phyloP scores from a whole-genome alignment of 768 basidiomycete species.

The Russula sp. region DNA sequence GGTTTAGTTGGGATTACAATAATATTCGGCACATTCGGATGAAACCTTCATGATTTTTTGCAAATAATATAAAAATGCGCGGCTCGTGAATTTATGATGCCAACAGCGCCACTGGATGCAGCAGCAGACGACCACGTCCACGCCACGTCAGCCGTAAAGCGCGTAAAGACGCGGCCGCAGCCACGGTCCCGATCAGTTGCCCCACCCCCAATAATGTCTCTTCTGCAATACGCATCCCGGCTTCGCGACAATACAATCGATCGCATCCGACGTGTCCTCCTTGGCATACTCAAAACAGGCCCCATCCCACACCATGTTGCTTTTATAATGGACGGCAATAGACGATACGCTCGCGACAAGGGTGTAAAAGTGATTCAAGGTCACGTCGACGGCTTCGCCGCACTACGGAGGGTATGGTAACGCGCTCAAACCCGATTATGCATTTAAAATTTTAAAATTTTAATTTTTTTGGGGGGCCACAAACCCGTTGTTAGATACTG shows the following conservation, averaged over 20 bases:
- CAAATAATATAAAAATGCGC: background rate
- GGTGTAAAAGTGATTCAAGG: conserved; percentile 70
- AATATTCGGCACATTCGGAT: background rate
- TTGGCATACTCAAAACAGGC: conserved; percentile 70
- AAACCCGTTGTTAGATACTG: conserved; percentile 53
- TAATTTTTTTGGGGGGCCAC: background rate
- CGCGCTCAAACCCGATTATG: conserved; percentile 32
- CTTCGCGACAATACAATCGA: conserved; percentile 28
- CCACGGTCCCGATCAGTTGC: conserved; percentile 13
- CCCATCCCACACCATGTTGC: conserved; percentile 89
- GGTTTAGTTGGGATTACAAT: background rate
- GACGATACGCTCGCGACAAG: conserved; percentile 76
- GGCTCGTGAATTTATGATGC: background rate
- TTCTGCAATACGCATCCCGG: conserved; percentile 33
- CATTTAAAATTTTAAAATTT: background rate
- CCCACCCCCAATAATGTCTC: background rate
- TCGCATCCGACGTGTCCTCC: conserved; percentile 47
- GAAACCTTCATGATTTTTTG: background rate
- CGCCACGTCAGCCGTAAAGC: conserved; percentile 11
- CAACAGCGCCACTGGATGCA: conserved; percentile 7
- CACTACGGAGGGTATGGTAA: conserved; percentile 76
- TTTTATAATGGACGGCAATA: conserved; percentile 97
- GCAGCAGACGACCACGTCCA: no score
- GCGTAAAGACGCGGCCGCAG: background rate
- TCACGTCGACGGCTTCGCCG: conserved; percentile 79